Evolutionary conservation across 371 early-diverging fungal genomes (phyloP).

Genomic region (Mortierella sp.): DNA sequence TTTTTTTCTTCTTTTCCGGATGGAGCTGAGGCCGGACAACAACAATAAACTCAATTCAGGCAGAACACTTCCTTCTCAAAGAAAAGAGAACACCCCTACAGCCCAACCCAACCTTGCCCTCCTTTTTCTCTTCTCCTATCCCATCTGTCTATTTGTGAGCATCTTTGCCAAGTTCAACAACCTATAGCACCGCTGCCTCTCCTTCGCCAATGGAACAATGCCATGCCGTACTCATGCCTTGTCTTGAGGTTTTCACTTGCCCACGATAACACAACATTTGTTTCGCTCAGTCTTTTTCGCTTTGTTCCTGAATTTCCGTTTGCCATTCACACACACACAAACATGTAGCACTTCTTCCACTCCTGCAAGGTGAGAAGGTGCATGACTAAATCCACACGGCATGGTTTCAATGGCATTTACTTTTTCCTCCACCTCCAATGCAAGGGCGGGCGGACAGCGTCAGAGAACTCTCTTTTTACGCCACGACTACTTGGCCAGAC

Average conservation of each 20-base stretch:
- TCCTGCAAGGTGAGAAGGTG: too few relatives aligned
- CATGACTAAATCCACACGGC: neutral
- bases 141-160: too few relatives aligned
- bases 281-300: too few relatives aligned
- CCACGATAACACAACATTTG: too few relatives aligned
- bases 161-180: neutral
- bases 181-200: too few relatives aligned
- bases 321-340: neutral
- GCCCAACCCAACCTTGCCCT: neutral
- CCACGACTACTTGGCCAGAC: neutral
- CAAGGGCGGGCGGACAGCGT: neutral
- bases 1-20: neutral
- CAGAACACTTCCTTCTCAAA: neutral
- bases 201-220: too few relatives aligned
- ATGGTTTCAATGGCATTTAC: neutral
- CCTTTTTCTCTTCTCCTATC: neutral
- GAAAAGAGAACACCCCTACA: neutral
- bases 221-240: too few relatives aligned
- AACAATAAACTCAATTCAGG: neutral
- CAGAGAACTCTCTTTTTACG: too few relatives aligned
- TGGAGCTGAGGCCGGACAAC: neutral
- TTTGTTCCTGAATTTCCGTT: too few relatives aligned
- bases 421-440: neutral
- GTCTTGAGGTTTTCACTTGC: too few relatives aligned
- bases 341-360: neutral